Conservation (phyloP, 2,329 filamentous ascomycete genomes). For the Stemphylium lycopersici region DNA sequence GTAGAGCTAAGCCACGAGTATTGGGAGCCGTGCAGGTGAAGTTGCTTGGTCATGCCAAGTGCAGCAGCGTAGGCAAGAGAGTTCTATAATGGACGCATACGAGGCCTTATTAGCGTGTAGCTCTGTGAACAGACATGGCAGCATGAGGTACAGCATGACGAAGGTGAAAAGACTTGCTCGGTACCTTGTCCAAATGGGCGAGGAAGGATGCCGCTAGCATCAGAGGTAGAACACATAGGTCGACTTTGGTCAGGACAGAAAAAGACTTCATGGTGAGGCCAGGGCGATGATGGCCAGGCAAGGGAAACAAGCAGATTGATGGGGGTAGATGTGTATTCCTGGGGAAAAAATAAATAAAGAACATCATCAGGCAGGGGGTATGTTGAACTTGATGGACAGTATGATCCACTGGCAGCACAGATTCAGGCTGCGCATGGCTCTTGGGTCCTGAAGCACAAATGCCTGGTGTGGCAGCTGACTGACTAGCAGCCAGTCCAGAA, state of each 20-base stretch:
- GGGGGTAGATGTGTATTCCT: neutral
- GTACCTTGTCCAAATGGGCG: neutral
- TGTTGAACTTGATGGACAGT: neutral
- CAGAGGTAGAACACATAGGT: neutral
- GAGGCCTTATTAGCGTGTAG: neutral
- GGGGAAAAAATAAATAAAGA: neutral
- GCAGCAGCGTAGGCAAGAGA: neutral
- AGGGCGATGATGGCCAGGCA: neutral
- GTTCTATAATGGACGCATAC: neutral
- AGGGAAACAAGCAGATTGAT: neutral
- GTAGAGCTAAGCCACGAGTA: slow-evolving; percentile 65
- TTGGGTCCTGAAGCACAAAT: neutral
- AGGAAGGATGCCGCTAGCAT: neutral
- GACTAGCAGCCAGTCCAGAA: slow-evolving; percentile 39
- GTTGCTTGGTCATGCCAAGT: neutral
- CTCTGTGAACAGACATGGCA: neutral
- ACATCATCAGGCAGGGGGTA: neutral
- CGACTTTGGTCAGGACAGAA: neutral
- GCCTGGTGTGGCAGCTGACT: neutral
- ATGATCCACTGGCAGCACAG: neutral
- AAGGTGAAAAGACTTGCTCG: neutral
- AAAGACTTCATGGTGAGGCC: neutral
- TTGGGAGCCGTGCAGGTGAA: slow-evolving; percentile 59
- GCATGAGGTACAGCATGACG: neutral
- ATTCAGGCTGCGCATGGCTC: neutral